Base-by-base conservation (phyloP, 2,329 filamentous ascomycete genomes). In the Colletotrichum lini region DNA sequence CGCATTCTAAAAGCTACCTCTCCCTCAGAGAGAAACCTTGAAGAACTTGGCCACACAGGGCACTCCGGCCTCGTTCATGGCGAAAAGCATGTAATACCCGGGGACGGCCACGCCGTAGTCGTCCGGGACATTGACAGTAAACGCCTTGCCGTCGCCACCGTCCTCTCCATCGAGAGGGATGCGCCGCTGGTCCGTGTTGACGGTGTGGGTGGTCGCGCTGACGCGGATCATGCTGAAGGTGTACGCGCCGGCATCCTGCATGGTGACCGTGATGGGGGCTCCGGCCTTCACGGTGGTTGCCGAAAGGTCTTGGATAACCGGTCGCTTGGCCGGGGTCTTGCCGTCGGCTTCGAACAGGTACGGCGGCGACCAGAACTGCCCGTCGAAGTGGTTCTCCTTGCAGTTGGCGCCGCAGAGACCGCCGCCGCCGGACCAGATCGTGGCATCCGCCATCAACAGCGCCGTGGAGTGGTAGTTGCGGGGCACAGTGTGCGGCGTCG, bases 181-280 rank as follows among this genome's bases (percentile, higher is more conserved):
- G 3, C 88, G 83, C 26, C 88, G 78, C 79, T 90, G 88, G 75
- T 90, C 89, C 0, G 86, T 90, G 74, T 91, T 87, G 56, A 90
- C 83, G 0, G 86, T 84, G 75, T 90, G 88, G 0, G 88, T 90
- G 3, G 81, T 79, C 1, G 82, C 83, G 1, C 86, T 84, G 61
- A 84, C 81, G 4, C 88, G 81, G 21, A 90, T 77, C 26, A 90
- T 76, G 0, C 83, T 81, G 53, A 84, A 83, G 1, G 76, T 76
- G 44, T 75, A 78, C 2, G 75, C 73, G 0, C 78, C 75, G 7
- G 75, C 72, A n/a, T 71, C 69, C 30, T 77, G 67, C 8, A 79
- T 80, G 1, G 73, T 74, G 12, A 83, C 79, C 0, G 74, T 79
- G 30, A 85, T 73, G 44, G 73, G 75, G 0, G 72, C 78, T 0